A percentile compares a stretch with the other conserved stretches of the same genome.
Conservation (phyloP, 805 yeast genomes). For the Zygotorulaspora sp. region DNA sequence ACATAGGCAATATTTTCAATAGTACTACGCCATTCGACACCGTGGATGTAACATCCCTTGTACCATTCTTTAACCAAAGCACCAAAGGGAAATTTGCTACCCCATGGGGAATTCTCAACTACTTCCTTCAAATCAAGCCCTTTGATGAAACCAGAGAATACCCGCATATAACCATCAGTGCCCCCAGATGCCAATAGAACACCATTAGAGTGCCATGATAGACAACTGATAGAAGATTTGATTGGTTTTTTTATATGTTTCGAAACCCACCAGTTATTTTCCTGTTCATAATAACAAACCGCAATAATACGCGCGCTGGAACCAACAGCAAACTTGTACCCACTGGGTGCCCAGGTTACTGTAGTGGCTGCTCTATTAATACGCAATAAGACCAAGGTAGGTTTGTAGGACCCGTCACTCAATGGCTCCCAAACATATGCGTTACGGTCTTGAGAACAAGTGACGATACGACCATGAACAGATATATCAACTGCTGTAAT, state of each 20-base stretch:
- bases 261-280: constrained; percentile 99
- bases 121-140: constrained; percentile 67
- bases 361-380: constrained; percentile 93
- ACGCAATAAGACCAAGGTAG: constrained; percentile 86
- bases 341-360: constrained; percentile 93
- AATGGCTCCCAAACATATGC: constrained; percentile 93
- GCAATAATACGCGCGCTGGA: constrained; percentile 93
- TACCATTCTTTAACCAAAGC: constrained; percentile 48
- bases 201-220: constrained; percentile 92
- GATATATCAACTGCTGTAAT: constrained; percentile 94
- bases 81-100: constrained; percentile 91
- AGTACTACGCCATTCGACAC: constrained; percentile 74
- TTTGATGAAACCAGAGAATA: constrained; percentile 83
- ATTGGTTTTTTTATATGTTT: constrained; percentile 96
- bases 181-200: constrained; percentile 87
- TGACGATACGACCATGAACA: constrained; percentile 81
- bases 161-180: constrained; percentile 88
- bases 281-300: constrained; percentile 91
- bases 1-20: constrained; percentile 77
- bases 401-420: constrained; percentile 60
- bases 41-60: constrained; percentile 88
- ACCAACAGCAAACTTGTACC: constrained; percentile 95
- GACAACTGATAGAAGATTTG: constrained; percentile 73
- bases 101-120: constrained; percentile 71
- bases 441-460: constrained; percentile 96